These are phyloP conservation scores for Neonectria ditissima DNA, from an alignment of 2,329 filamentous ascomycete genomes.

Conservation along the genomic window DNA sequence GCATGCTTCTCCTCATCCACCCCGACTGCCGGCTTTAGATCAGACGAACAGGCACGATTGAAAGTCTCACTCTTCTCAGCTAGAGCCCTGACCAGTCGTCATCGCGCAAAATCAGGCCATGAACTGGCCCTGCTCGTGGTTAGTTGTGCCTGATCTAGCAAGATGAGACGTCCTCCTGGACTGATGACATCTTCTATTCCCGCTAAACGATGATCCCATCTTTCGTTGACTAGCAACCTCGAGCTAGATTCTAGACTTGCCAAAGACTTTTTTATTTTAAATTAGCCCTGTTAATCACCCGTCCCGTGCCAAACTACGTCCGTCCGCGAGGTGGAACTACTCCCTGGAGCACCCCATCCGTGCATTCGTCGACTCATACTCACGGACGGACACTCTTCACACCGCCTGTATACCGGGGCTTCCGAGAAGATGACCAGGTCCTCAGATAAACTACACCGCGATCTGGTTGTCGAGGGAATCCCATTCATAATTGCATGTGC, in stretches of 20 bases:
- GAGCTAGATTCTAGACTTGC: background rate
- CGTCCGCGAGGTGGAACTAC: background rate
- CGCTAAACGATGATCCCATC: background rate
- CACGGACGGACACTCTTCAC: background rate
- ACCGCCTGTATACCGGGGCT: background rate
- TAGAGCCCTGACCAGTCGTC: background rate
- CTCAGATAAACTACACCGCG: background rate
- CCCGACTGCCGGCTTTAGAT: background rate
- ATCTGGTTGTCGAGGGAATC: background rate
- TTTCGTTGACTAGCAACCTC: background rate
- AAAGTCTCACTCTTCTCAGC: background rate
- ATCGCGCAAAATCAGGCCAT: constrained; percentile 1
- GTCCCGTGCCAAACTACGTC: background rate
- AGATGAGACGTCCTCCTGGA: constrained; percentile 4
- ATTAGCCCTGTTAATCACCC: background rate
- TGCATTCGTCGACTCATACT: constrained; percentile 2
- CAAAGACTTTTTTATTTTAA: no score
- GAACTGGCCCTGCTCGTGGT: background rate
- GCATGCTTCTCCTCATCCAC: background rate
- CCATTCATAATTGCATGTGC: background rate
- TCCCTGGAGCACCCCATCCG: background rate
- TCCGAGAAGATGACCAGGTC: background rate
- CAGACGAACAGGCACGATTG: background rate
- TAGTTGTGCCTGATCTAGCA: background rate
- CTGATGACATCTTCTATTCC: background rate